Conservation (phyloP, 805 yeast species). For the Danielozyma ontarioensis region DNA sequence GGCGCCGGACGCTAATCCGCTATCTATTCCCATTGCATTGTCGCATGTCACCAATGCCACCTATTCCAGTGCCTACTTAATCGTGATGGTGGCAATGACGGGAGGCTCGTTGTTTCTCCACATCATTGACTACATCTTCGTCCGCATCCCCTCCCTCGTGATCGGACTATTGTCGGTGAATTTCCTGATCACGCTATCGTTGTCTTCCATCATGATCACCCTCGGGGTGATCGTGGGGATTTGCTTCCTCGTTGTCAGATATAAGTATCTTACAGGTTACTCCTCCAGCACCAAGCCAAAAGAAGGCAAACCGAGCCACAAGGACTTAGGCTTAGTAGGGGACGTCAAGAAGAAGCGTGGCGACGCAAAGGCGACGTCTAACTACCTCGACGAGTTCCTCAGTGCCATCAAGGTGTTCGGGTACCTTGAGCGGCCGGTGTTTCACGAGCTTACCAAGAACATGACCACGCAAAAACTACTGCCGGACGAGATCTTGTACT, state of each 20-base stretch:
- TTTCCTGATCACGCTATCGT: constrained; percentile 47
- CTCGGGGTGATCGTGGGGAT: constrained; percentile 23
- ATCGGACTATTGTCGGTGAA: constrained; percentile 34
- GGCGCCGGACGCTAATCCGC: too few relatives aligned
- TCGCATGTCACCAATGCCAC: too few relatives aligned
- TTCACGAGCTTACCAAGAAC: constrained; percentile 85
- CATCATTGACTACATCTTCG: constrained; percentile 2
- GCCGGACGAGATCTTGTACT: constrained; percentile 66
- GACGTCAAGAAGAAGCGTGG: constrained; percentile 23
- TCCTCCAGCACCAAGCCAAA: constrained; percentile 34
- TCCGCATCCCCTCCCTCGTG: constrained; percentile 6
- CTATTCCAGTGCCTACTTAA: too few relatives aligned
- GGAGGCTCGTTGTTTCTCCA: too few relatives aligned
- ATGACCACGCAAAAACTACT: constrained; percentile 85
- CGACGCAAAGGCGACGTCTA: constrained; percentile 27
- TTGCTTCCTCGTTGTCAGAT: constrained; percentile 49
- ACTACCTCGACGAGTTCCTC: constrained; percentile 83
- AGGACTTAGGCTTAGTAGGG: constrained; percentile 42
- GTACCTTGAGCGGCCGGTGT: constrained; percentile 82
- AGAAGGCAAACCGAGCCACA: constrained; percentile 36
- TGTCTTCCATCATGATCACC: constrained; percentile 40
- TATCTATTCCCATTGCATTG: too few relatives aligned
- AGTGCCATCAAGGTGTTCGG: constrained; percentile 93
- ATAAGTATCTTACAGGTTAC: constrained; percentile 59
- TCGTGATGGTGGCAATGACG: too few relatives aligned